Conservation (phyloP, 2,329 filamentous ascomycete species). For the Apiospora kogelbergensis region DNA sequence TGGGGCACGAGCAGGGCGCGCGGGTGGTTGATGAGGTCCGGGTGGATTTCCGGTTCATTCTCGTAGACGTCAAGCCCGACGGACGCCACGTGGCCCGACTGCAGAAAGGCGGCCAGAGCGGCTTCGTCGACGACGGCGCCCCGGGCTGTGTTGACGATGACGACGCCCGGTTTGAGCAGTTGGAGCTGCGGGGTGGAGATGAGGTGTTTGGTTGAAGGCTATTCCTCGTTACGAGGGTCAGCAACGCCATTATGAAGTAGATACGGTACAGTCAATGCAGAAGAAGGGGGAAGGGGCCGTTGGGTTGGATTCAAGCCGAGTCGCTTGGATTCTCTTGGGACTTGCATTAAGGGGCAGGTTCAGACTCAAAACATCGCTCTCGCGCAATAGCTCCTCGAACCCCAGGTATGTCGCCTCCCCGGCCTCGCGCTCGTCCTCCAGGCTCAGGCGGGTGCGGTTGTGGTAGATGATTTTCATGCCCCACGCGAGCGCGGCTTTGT, state of each 20-base stretch:
- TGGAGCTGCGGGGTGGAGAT: constrained; percentile 70
- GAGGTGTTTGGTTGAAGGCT: constrained; percentile 69
- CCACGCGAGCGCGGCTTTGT: constrained; percentile 69
- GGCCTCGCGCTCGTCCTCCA: constrained; percentile 31
- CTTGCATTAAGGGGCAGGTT: constrained; percentile 80
- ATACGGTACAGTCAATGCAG: not conserved
- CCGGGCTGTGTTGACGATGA: constrained; percentile 81
- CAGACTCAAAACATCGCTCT: constrained; percentile 75
- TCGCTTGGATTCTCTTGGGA: not conserved
- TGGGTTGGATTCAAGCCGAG: too few relatives aligned
- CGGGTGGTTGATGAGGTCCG: constrained; percentile 67
- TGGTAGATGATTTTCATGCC: constrained; percentile 76
- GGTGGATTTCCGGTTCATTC: constrained; percentile 75
- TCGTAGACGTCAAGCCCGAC: constrained; percentile 82
- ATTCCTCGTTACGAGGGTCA: not conserved
- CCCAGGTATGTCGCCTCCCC: constrained; percentile 60
- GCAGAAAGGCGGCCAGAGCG: constrained; percentile 72
- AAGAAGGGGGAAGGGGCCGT: not conserved
- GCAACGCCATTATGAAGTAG: too few relatives aligned
- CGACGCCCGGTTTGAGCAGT: constrained; percentile 75
- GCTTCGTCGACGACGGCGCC: constrained; percentile 81
- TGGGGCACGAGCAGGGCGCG: constrained; percentile 77
- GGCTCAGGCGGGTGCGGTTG: constrained; percentile 62
- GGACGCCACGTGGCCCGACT: constrained; percentile 67
- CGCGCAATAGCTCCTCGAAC: constrained; percentile 70